A percentile compares a stretch with the other conserved stretches of the same genome.
These are phyloP conservation scores for Sinapis alba DNA, from an alignment of 441 rosid species.

Conservation along the genomic window DNA sequence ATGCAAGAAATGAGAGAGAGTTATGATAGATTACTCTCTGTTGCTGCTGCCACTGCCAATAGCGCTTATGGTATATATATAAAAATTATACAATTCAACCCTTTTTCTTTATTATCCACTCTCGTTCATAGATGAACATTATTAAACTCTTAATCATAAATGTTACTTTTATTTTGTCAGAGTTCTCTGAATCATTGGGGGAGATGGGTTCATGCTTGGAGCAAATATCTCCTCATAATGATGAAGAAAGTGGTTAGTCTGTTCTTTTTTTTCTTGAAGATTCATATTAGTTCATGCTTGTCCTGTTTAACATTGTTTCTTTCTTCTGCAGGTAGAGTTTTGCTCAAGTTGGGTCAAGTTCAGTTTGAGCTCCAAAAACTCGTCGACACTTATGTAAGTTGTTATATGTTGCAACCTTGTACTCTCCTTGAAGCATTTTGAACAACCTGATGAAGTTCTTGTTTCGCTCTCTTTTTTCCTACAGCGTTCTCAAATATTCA, in stretches of 20 bases:
- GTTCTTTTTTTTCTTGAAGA: not conserved
- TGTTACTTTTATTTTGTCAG: conserved; percentile 50
- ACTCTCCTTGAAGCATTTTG: conserved; percentile 4
- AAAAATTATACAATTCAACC: not conserved
- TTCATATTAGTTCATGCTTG: no score
- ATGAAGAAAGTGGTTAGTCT: conserved; percentile 75
- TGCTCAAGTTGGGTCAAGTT: conserved; percentile 73
- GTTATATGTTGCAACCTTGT: conserved; percentile 21
- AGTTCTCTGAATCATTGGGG: conserved; percentile 90
- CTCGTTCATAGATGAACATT: not conserved
- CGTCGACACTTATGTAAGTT: conserved; percentile 92
- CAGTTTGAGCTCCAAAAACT: conserved; percentile 91
- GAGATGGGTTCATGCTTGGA: conserved; percentile 94
- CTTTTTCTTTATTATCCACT: not conserved
- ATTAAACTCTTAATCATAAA: not conserved
- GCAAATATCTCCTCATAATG: conserved; percentile 69
- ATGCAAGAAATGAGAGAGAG: conserved; percentile 86
- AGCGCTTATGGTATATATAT: conserved; percentile 99
- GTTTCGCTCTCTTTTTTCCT: conserved; percentile 19
- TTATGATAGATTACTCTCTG: conserved; percentile 90
- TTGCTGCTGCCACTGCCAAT: conserved; percentile 94
- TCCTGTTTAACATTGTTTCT: conserved; percentile 9
- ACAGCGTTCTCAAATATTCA: conserved; percentile 82
- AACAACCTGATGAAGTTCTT: conserved; percentile 15
- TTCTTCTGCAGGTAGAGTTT: conserved; percentile 57